These are phyloP conservation scores for Schwanniomyces polymorphus DNA, from an alignment of 805 yeast species.

Conservation along the genomic window DNA sequence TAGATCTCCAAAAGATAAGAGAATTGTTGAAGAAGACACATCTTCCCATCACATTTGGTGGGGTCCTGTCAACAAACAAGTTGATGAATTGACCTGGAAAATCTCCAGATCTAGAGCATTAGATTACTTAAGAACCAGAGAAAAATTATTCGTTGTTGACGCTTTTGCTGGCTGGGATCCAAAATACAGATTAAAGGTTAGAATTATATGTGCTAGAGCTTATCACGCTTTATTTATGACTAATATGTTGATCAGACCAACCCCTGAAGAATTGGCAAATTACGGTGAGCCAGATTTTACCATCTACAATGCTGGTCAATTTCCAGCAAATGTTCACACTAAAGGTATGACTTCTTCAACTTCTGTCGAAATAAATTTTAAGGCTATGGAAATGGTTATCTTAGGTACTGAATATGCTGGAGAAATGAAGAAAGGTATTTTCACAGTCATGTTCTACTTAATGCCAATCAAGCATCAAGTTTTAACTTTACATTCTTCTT, in stretches of 20 bases:
- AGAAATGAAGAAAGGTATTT: slow-evolving; percentile 99
- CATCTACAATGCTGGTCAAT: slow-evolving; percentile 97
- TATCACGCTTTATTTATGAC: slow-evolving; percentile 98
- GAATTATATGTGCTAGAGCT: slow-evolving; percentile 97
- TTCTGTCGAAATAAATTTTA: slow-evolving; percentile 93
- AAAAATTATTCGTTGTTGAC: slow-evolving; percentile 89
- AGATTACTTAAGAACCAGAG: slow-evolving; percentile 94
- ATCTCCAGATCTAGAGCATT: slow-evolving; percentile 95
- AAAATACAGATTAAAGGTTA: slow-evolving; percentile 90
- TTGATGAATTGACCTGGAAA: slow-evolving; percentile 91
- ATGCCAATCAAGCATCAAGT: slow-evolving; percentile 94
- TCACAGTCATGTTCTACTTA: slow-evolving; percentile 97
- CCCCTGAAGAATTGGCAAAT: slow-evolving; percentile 79
- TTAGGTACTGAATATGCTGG: slow-evolving; percentile 99
- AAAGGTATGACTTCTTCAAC: slow-evolving; percentile 97
- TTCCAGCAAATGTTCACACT: slow-evolving; percentile 96
- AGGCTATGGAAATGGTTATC: slow-evolving; percentile 98
- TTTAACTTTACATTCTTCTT: slow-evolving; percentile 91
- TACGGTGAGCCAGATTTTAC: slow-evolving; percentile 98
- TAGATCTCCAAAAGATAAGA: slow-evolving; percentile 96
- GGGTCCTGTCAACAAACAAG: slow-evolving; percentile 98
- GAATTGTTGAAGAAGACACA: slow-evolving; percentile 92
- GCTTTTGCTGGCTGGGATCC: slow-evolving; percentile 99
- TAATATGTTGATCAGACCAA: slow-evolving; percentile 95
- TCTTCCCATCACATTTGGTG: slow-evolving; percentile 91